Evolutionary conservation across 2,329 filamentous ascomycete species (phyloP).

Genomic region (Aschersonia sp.): DNA sequence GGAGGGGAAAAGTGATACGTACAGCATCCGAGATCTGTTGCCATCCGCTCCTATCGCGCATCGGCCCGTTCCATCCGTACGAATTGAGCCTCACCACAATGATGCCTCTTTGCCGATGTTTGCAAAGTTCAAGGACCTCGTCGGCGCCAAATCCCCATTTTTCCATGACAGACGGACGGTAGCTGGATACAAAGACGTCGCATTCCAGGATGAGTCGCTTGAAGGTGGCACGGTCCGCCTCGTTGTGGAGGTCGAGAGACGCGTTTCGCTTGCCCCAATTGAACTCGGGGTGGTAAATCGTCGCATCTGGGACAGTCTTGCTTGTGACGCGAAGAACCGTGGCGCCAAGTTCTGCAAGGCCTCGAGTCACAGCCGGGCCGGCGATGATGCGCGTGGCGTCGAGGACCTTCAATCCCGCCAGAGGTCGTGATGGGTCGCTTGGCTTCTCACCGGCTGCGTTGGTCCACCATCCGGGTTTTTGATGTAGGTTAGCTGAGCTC

Average conservation of each 20-base stretch:
- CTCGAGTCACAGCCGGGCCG: conserved; percentile 54
- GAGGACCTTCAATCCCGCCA: conserved; percentile 54
- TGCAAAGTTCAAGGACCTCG: conserved; percentile 34
- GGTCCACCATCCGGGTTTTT: conserved; percentile 5
- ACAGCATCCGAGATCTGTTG: conserved; percentile 50
- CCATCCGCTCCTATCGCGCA: conserved; percentile 52
- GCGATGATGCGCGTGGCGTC: conserved; percentile 66
- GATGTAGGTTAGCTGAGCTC: not conserved
- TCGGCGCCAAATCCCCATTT: conserved; percentile 47
- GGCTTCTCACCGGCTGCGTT: not conserved
- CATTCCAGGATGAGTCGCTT: conserved; percentile 43
- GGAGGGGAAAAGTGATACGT: not conserved
- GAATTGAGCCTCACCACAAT: conserved; percentile 60
- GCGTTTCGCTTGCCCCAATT: conserved; percentile 57
- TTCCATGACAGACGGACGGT: conserved; percentile 50
- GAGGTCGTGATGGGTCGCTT: not conserved
- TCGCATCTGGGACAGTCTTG: conserved; percentile 50
- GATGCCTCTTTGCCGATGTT: conserved; percentile 42
- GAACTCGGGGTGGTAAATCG: conserved; percentile 58
- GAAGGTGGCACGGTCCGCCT: conserved; percentile 36
- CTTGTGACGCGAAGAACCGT: conserved; percentile 60
- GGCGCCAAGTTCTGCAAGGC: conserved; percentile 59
- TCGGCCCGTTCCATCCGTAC: conserved; percentile 46
- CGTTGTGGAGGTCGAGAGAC: conserved; percentile 46
- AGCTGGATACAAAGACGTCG: conserved; percentile 54